These are phyloP conservation scores for Sinapis alba DNA, from an alignment of 441 rosid species.

Conservation along the genomic window DNA sequence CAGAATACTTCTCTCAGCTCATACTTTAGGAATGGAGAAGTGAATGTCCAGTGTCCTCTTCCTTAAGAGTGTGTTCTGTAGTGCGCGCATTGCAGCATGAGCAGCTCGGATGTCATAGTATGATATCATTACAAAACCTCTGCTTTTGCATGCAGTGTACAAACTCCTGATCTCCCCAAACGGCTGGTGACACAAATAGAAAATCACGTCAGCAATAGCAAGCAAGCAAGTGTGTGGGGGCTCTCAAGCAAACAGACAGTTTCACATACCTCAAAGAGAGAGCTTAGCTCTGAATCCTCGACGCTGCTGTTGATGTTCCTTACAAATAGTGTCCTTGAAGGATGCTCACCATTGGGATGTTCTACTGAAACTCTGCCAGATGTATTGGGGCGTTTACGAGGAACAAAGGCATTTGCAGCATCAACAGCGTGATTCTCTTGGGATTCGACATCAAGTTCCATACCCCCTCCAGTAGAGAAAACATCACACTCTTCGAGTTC, in stretches of 20 bases:
- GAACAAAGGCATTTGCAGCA: conserved; percentile 50
- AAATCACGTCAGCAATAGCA: conserved; percentile 31
- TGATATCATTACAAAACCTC: conserved; percentile 94
- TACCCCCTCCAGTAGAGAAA: conserved; percentile 81
- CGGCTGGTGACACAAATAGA: conserved; percentile 53
- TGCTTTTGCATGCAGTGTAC: conserved; percentile 88
- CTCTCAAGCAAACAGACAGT: not conserved
- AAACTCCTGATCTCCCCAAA: conserved; percentile 89
- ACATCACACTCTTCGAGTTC: conserved; percentile 75
- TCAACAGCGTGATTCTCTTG: conserved; percentile 54
- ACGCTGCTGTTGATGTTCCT: conserved; percentile 88
- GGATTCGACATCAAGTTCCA: conserved; percentile 73
- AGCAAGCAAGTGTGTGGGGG: not conserved
- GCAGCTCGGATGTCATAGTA: conserved; percentile 90
- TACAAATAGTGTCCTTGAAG: conserved; percentile 86
- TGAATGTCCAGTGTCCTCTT: conserved; percentile 86
- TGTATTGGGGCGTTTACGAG: conserved; percentile 54
- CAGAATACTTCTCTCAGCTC: conserved; percentile 14
- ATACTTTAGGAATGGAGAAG: conserved; percentile 92
- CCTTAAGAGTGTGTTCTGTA: conserved; percentile 81
- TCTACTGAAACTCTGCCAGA: conserved; percentile 73
- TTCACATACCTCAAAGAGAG: conserved; percentile 73
- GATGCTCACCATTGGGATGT: conserved; percentile 91
- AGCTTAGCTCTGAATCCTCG: conserved; percentile 74
- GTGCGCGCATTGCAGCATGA: conserved; percentile 84